Percentiles rank a stretch among this genome's conserved stretches.
phyloP scores from a whole-genome alignment of 805 yeast genomes.

The Saturnispora sekii region DNA sequence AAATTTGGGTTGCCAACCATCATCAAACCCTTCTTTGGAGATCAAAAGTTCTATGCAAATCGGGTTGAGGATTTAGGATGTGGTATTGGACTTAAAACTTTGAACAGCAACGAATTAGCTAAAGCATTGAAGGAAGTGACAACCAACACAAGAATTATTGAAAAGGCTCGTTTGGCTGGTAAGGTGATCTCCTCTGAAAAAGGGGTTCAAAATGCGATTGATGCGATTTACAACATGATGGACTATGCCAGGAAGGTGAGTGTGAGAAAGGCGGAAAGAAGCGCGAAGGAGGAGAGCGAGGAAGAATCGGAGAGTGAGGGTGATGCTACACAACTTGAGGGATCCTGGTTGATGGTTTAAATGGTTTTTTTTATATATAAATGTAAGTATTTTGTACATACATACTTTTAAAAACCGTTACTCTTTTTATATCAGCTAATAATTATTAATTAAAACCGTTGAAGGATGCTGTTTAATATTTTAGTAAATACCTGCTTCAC shows the following conservation, averaged over 20 bases:
- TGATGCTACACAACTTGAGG: constrained; percentile 18
- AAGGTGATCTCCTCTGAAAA: constrained; percentile 57
- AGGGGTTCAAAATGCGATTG: constrained; percentile 74
- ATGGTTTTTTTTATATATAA: neutral
- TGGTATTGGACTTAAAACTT: constrained; percentile 61
- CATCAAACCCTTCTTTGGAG: constrained; percentile 92
- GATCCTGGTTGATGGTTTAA: constrained; percentile 24
- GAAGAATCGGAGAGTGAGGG: constrained; percentile 4
- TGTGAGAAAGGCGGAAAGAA: constrained; percentile 32
- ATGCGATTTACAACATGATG: constrained; percentile 65
- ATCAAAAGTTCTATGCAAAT: constrained; percentile 84
- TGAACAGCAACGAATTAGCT: constrained; percentile 53
- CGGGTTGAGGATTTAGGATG: constrained; percentile 85
- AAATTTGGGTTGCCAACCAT: constrained; percentile 83
- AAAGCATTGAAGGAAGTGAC: constrained; percentile 65
- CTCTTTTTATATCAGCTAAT: neutral
- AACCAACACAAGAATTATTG: constrained; percentile 53
- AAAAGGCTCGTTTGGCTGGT: constrained; percentile 57
- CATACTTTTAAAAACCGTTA: neutral
- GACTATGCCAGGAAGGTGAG: constrained; percentile 63
- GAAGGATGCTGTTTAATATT: constrained; percentile 1
- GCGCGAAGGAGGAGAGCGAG: constrained; percentile 11
- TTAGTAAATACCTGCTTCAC: constrained; percentile 10
- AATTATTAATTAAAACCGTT: constrained; percentile 5
- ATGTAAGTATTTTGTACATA: neutral